Evolutionary conservation across 768 basidiomycete species (phyloP), one percentile per base, ranked within the genome.

Genomic region (Suillus variegatus): DNA sequence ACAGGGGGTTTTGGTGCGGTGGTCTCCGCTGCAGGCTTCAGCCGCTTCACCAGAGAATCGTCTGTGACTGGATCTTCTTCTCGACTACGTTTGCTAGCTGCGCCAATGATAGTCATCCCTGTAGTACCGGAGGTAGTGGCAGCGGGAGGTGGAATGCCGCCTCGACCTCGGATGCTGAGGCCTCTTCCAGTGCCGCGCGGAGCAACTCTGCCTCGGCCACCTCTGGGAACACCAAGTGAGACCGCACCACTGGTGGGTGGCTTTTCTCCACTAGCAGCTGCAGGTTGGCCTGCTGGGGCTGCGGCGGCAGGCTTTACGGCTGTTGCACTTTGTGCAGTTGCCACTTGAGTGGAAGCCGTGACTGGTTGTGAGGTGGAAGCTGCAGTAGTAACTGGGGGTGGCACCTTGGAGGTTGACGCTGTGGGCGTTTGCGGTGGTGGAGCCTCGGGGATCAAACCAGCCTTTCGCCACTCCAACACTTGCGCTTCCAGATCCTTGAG

Each of bases 401-500:
- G 25, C 13, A 64, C 18, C 32, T 65, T 47, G 14, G 72, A 57
- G 14, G 54, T 61, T 22, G 69, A 32, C 28, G 61, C 47, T 67
- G 64, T 55, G 49, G 66, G 41, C 14, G 77, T 64, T 36, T 78
- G 64, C 35, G 75, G 68, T 65, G 71, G 52, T 8, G 74, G 41
- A 28, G 78, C 67, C 1, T 78, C 78, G 13, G 86, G 84, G 49
- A 87, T 49, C 3, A 82, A 52, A 3, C 88, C 86, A 1, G 79
- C 75, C 56, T 83, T 82, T 68, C 82, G 82, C 84, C 84, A 86
- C 65, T 84, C 84, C 49, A 84, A 74, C 43, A 91, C 84, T 64
- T 87, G 85, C 13, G 82, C 81, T 70, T 93, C 91, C 43, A 92
- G 79, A 8, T 89, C 87, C 77, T 91, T 93, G 60, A 92, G 78